A percentile compares a stretch with the other conserved stretches of the same genome.
phyloP scores from a whole-genome alignment of 2,329 filamentous ascomycete genomes.

The Aspergillus ochraceus region DNA sequence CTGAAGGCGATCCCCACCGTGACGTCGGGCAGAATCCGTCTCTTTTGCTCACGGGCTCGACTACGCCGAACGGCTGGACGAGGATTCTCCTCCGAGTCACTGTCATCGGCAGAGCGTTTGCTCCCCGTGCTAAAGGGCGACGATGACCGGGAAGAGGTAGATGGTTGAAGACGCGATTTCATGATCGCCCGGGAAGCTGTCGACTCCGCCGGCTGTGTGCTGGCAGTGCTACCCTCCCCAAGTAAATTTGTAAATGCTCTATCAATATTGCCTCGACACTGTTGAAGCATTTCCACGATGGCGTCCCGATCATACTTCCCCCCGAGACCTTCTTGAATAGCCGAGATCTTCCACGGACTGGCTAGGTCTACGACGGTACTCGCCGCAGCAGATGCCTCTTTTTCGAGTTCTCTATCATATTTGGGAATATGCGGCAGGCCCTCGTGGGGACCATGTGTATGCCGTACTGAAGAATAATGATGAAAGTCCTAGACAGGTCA shows the following conservation, averaged over 20 bases:
- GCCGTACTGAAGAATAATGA: conserved; percentile 67
- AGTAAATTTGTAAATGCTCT: conserved; percentile 54
- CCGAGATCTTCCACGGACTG: conserved; percentile 57
- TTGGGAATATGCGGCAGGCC: conserved; percentile 53
- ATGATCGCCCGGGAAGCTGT: conserved; percentile 24
- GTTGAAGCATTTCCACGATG: conserved; percentile 54
- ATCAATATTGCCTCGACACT: conserved; percentile 56
- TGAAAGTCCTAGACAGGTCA: conserved; percentile 54
- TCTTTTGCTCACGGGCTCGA: conserved; percentile 30
- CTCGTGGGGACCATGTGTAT: conserved; percentile 58
- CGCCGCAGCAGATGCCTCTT: conserved; percentile 13
- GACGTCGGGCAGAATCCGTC: conserved; percentile 37
- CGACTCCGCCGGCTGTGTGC: conserved; percentile 23
- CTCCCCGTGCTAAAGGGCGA: conserved; percentile 44
- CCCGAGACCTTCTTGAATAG: conserved; percentile 53
- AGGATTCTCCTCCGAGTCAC: conserved; percentile 38
- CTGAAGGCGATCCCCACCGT: conserved; percentile 41
- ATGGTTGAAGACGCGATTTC: conserved; percentile 34
- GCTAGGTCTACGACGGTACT: conserved; percentile 38
- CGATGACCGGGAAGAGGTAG: conserved; percentile 43
- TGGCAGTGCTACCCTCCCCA: conserved; percentile 40
- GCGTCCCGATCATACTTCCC: conserved; percentile 51
- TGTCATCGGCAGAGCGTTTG: conserved; percentile 43
- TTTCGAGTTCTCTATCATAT: conserved; percentile 8
- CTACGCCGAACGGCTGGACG: conserved; percentile 29